Evolutionary conservation across 1,284 basidiomycete species (phyloP).

Genomic region (Leccinum ponderosum): DNA sequence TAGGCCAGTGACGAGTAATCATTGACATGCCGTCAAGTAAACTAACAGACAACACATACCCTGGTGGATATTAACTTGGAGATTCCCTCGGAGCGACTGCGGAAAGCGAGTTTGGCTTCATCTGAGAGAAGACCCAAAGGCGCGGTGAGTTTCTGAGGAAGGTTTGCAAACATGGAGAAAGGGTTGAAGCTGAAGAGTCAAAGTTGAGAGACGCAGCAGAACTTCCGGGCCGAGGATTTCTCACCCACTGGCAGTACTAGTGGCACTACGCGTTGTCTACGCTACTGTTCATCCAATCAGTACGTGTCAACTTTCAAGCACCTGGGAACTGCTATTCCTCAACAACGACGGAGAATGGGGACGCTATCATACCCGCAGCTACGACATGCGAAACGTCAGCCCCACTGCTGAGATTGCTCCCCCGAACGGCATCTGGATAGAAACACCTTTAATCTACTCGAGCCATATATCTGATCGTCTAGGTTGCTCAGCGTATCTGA

Average conservation of each 20-base stretch:
- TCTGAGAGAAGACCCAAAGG: conserved; percentile 85
- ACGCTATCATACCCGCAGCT: not conserved
- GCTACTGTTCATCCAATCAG: not conserved
- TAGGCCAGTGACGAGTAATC: conserved; percentile 8
- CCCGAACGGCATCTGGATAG: conserved; percentile 44
- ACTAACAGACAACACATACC: conserved; percentile 39
- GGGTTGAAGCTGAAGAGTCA: not conserved
- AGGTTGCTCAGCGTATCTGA: conserved; percentile 58
- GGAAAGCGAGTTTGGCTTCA: conserved; percentile 86
- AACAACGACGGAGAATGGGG: not conserved
- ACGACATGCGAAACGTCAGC: conserved; percentile 5
- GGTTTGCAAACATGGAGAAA: conserved; percentile 54
- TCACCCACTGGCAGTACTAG: not conserved
- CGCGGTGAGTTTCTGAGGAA: conserved; percentile 69
- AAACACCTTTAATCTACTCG: conserved; percentile 66
- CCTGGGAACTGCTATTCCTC: not conserved
- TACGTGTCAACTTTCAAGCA: not conserved
- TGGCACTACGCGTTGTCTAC: not conserved
- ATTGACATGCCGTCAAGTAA: conserved; percentile 4
- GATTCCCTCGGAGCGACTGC: conserved; percentile 77
- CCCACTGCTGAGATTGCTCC: not conserved
- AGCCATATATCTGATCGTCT: conserved; percentile 52
- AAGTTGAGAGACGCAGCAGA: not conserved
- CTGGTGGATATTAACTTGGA: conserved; percentile 69
- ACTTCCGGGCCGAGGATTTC: conserved; percentile 1